phyloP scores from a whole-genome alignment of 495 filamentous ascomycete species.

The Jackrogersella minutella region DNA sequence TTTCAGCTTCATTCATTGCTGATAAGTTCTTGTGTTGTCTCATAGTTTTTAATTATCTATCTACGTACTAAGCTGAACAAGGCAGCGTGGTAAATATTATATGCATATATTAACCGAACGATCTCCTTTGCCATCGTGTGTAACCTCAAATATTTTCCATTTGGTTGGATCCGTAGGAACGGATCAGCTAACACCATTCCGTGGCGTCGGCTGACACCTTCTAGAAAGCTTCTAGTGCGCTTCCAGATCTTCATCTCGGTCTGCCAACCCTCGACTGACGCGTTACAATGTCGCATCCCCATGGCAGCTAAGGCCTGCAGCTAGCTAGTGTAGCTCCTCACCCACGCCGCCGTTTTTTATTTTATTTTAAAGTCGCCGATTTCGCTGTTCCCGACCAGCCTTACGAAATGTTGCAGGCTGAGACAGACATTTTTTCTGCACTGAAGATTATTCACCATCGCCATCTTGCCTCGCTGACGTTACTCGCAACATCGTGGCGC shows the following conservation, averaged over 20 bases:
- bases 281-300: slow-evolving; percentile 9
- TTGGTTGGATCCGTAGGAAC: slow-evolving; percentile 25
- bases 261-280: slow-evolving; percentile 21
- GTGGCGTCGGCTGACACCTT: slow-evolving; percentile 47
- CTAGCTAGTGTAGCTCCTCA: not conserved
- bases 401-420: slow-evolving; percentile 17
- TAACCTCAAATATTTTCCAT: slow-evolving; percentile 29
- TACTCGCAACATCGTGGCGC: slow-evolving; percentile 2
- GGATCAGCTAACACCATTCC: slow-evolving; percentile 33
- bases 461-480: slow-evolving; percentile 15
- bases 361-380: no score
- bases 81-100: not conserved
- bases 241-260: slow-evolving; percentile 30
- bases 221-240: slow-evolving; percentile 51
- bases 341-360: not conserved
- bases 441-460: not conserved
- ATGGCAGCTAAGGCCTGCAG: not conserved
- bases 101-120: not conserved
- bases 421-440: slow-evolving; percentile 17
- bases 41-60: not conserved
- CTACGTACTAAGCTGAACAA: not conserved
- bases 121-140: slow-evolving; percentile 20
- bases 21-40: not conserved
- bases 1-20: not conserved
- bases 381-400: slow-evolving; percentile 30